A percentile compares a stretch with the other conserved stretches of the same genome.
Evolutionary conservation across 495 filamentous ascomycete genomes (phyloP).

Genomic region (Penicillium verhagenii): DNA sequence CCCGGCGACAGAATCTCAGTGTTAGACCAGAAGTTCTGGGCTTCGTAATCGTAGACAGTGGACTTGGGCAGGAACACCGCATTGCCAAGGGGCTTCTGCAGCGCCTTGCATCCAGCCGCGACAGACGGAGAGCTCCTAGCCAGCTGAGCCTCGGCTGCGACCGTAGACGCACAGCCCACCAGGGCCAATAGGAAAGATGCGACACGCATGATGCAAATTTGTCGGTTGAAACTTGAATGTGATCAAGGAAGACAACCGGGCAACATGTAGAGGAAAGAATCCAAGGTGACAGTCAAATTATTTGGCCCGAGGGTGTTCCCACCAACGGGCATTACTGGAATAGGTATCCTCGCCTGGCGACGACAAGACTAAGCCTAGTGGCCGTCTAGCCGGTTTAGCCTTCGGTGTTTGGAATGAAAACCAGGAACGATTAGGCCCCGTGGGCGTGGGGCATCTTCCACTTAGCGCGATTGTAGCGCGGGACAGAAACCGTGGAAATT

Average conservation of each 20-base stretch:
- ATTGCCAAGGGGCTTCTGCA: conserved; percentile 15
- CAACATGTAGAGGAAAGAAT: not conserved
- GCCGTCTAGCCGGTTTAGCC: conserved; percentile 1
- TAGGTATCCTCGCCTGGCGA: conserved; percentile 4
- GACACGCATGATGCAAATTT: conserved; percentile 21
- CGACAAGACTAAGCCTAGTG: not conserved
- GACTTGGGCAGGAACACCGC: conserved; percentile 22
- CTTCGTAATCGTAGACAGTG: conserved; percentile 32
- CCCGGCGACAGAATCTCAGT: conserved; percentile 36
- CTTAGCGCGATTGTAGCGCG: conserved; percentile 11
- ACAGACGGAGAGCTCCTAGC: not conserved
- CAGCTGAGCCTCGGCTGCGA: not conserved
- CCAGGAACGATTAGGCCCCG: conserved; percentile 1
- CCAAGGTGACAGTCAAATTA: not conserved
- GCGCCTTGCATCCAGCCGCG: conserved; percentile 18
- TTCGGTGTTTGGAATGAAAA: conserved; percentile 4
- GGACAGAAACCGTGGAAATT: conserved; percentile 8
- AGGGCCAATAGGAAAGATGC: conserved; percentile 19
- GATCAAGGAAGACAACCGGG: not conserved
- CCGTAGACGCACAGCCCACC: conserved; percentile 9
- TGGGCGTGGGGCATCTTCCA: conserved; percentile 11
- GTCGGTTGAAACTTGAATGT: not conserved
- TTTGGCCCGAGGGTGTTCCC: not conserved
- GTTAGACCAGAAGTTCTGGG: conserved; percentile 38
- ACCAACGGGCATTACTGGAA: conserved; percentile 4